phyloP scores from a whole-genome alignment of 768 basidiomycete species.

The Suillus fuscotomentosus region DNA sequence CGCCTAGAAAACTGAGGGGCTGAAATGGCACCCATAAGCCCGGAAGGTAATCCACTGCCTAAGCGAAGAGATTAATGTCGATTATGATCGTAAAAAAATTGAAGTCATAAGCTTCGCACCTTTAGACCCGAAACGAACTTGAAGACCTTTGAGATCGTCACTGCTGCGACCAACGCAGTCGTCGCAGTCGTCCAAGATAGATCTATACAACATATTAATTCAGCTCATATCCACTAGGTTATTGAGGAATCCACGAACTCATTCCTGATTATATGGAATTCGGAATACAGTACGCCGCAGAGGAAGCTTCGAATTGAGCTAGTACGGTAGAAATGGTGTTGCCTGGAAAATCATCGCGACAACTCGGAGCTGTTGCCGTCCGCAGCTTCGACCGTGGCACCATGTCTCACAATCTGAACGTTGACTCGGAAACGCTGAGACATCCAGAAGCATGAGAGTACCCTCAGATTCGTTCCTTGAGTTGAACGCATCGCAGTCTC shows the following conservation, averaged over 20 bases:
- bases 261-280: neutral
- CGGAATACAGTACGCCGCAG: neutral
- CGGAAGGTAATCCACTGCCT: slow-evolving; percentile 18
- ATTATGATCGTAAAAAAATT: neutral
- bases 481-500: neutral
- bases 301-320: neutral
- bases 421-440: neutral
- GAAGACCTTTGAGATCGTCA: slow-evolving; percentile 14
- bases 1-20: slow-evolving; percentile 11
- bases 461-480: neutral
- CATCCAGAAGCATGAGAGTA: neutral
- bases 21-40: slow-evolving; percentile 20
- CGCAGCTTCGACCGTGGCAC: neutral
- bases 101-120: slow-evolving; percentile 9
- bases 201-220: neutral
- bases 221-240: neutral
- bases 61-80: neutral
- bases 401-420: neutral
- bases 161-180: neutral
- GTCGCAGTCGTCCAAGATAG: slow-evolving; percentile 10
- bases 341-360: neutral
- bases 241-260: neutral
- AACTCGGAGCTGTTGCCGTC: neutral
- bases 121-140: slow-evolving; percentile 15
- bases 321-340: neutral